Evolutionary conservation across 1,284 basidiomycete genomes (phyloP).

Genomic region (Sutorius eximius): DNA sequence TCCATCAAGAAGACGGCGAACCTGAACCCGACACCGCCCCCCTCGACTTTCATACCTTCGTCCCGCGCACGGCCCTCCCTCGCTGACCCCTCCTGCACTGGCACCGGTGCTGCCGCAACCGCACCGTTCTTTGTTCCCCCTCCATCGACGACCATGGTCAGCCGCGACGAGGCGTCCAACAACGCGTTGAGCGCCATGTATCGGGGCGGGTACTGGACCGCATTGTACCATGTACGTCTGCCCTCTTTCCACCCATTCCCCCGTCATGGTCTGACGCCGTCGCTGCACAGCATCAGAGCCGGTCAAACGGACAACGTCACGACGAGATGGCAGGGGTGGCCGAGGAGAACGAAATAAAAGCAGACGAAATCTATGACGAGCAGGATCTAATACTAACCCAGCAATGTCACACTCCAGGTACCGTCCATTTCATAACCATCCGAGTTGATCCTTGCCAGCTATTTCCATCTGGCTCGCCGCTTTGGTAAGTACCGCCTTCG

Average conservation of each 20-base stretch:
- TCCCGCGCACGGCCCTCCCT: too few species aligned
- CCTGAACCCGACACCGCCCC: slow-evolving; percentile 51
- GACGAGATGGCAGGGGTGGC: slow-evolving; percentile 18
- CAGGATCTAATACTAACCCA: slow-evolving; percentile 40
- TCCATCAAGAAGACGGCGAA: not conserved
- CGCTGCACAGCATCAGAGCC: slow-evolving; percentile 24
- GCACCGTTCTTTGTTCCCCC: too few species aligned
- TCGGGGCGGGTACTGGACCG: slow-evolving; percentile 83
- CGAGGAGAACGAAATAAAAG: slow-evolving; percentile 26
- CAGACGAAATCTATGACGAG: slow-evolving; percentile 16
- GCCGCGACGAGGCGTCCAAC: slow-evolving; percentile 71
- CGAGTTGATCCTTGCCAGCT: too few species aligned
- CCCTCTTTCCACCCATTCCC: not conserved
- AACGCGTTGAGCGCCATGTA: slow-evolving; percentile 76
- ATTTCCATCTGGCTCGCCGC: too few species aligned
- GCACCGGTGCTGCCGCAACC: too few species aligned
- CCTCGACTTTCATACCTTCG: slow-evolving; percentile 57
- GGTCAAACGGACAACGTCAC: slow-evolving; percentile 2
- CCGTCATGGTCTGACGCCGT: not conserved
- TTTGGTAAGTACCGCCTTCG: too few species aligned
- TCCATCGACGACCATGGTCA: slow-evolving; percentile 41
- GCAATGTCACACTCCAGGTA: slow-evolving; percentile 23
- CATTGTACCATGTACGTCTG: slow-evolving; percentile 67
- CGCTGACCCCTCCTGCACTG: too few species aligned
- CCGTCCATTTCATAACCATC: not conserved